Percentiles rank a stretch among this genome's conserved stretches.
phyloP scores from a whole-genome alignment of 2,329 filamentous ascomycete species.

The Diaporthe vaccinii region DNA sequence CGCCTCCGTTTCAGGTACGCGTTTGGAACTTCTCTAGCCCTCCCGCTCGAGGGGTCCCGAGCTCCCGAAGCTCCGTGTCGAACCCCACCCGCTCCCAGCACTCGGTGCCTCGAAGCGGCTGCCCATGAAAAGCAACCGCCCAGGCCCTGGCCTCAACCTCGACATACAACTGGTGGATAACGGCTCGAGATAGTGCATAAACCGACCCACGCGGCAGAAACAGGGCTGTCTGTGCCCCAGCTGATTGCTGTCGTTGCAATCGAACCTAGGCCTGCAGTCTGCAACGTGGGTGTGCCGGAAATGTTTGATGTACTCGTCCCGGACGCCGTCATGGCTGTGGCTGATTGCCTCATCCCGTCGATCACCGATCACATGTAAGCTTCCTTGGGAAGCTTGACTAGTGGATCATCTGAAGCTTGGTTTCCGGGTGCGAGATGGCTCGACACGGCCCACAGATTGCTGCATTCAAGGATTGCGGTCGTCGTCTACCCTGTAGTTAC shows the following conservation, averaged over 20 bases:
- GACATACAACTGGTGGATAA: conserved; percentile 1
- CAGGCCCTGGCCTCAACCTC: neutral
- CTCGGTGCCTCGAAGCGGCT: conserved; percentile 18
- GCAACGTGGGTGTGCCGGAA: conserved; percentile 39
- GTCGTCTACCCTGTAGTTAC: neutral
- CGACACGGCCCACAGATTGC: conserved; percentile 10
- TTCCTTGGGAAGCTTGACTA: conserved; percentile 8
- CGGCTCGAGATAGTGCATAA: conserved; percentile 10
- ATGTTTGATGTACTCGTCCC: conserved; percentile 40
- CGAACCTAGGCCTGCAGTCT: conserved; percentile 5
- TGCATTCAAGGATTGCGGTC: neutral
- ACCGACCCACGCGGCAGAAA: conserved; percentile 27
- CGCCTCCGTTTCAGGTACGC: conserved; percentile 39
- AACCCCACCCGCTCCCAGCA: conserved; percentile 1
- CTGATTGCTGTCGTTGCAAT: conserved; percentile 25
- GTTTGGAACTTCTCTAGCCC: conserved; percentile 25
- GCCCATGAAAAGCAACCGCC: neutral
- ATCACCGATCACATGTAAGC: conserved; percentile 25
- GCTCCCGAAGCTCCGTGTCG: conserved; percentile 23
- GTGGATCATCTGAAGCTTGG: conserved; percentile 29
- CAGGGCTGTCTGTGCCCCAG: conserved; percentile 11
- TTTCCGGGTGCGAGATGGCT: neutral
- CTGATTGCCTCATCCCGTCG: conserved; percentile 32
- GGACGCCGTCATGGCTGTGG: conserved; percentile 33
- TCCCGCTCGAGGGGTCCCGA: conserved; percentile 13